Conservation (phyloP, 2,329 filamentous ascomycete genomes). For the Paradendryphiella salina region DNA sequence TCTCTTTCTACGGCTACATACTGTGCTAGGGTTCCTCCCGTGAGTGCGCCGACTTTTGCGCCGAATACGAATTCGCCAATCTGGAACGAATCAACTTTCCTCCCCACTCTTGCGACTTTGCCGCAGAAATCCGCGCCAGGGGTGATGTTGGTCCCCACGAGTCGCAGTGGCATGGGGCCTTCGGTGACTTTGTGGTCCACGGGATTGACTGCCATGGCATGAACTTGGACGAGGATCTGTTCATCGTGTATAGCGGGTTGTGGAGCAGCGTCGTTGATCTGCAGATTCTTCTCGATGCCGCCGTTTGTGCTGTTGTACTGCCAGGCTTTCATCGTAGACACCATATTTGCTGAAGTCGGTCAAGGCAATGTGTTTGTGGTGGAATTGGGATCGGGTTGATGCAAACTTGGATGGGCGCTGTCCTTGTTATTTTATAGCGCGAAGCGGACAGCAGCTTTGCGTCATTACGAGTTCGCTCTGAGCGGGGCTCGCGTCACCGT, state of each 20-base stretch:
- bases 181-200: constrained; percentile 68
- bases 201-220: constrained; percentile 61
- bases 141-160: constrained; percentile 45
- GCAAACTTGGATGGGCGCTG: neutral
- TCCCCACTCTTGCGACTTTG: constrained; percentile 48
- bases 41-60: constrained; percentile 31
- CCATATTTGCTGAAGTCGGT: constrained; percentile 12
- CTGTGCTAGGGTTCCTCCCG: constrained; percentile 46
- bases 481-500: constrained; percentile 6
- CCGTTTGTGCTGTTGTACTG: constrained; percentile 54
- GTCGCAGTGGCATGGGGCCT: constrained; percentile 38
- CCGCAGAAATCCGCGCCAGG: constrained; percentile 59
- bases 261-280: constrained; percentile 51
- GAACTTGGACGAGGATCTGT: constrained; percentile 60
- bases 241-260: constrained; percentile 44
- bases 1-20: constrained; percentile 38
- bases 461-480: constrained; percentile 9
- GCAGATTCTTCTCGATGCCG: constrained; percentile 59
- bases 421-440: constrained; percentile 6
- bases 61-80: constrained; percentile 50
- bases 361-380: neutral
- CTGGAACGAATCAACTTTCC: constrained; percentile 32
- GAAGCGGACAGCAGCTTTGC: neutral
- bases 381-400: neutral
- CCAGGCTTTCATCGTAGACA: constrained; percentile 61